A percentile compares a stretch with the other conserved stretches of the same genome.
phyloP scores from a whole-genome alignment of 345 rosid species.

The Clarkia xantiana region DNA sequence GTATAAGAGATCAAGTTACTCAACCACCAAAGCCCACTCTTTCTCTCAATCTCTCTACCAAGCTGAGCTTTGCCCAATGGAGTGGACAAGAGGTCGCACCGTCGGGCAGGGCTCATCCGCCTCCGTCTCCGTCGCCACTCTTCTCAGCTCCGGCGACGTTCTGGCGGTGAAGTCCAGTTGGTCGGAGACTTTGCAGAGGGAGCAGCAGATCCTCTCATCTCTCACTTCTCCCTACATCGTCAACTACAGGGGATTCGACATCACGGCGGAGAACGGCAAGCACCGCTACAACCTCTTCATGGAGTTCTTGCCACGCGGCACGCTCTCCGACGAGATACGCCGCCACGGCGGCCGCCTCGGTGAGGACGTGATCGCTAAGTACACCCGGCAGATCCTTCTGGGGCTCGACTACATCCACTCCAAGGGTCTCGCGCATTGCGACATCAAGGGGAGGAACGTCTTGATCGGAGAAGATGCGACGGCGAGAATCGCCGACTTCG shows the following conservation, averaged over 20 bases:
- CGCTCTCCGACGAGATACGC: constrained; percentile 23
- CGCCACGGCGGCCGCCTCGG: constrained; percentile 26
- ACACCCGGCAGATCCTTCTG: constrained; percentile 37
- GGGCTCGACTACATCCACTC: constrained; percentile 55
- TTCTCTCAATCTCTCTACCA: background rate
- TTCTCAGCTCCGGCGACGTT: constrained; percentile 17
- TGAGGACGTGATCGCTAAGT: constrained; percentile 22
- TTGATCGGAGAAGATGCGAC: constrained; percentile 33
- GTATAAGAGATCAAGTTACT: background rate
- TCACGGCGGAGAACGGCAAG: constrained; percentile 21
- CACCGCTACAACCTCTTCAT: constrained; percentile 41
- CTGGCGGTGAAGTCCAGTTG: constrained; percentile 54
- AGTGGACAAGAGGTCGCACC: constrained; percentile 54
- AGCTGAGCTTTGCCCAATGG: constrained; percentile 17
- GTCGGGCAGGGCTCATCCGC: constrained; percentile 72
- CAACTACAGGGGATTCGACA: constrained; percentile 42
- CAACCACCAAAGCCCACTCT: constrained; percentile 5
- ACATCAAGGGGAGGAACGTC: constrained; percentile 57
- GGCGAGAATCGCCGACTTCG: constrained; percentile 59
- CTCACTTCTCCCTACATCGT: constrained; percentile 35
- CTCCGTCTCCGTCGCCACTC: constrained; percentile 45
- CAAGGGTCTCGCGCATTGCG: constrained; percentile 52
- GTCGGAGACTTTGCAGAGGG: constrained; percentile 39
- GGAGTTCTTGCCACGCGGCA: constrained; percentile 55
- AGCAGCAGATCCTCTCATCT: constrained; percentile 37